Percentiles rank a stretch among this genome's conserved stretches.
phyloP scores from a whole-genome alignment of 1,139 yeast genomes.

The Geotrichum carabidarum region DNA sequence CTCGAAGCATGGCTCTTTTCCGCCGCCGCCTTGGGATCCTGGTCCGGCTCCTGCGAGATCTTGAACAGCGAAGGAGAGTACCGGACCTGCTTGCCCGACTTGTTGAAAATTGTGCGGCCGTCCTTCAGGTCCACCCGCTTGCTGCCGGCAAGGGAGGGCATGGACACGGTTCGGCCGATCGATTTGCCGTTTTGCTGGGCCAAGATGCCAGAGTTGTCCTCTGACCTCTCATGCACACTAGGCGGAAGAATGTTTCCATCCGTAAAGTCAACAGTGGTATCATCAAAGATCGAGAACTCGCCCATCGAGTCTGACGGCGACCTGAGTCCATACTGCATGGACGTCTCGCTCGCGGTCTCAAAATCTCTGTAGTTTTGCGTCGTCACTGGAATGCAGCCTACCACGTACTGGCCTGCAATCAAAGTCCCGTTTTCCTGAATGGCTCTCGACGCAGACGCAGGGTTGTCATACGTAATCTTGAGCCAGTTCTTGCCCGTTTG shows the following conservation, averaged over 20 bases:
- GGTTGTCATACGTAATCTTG: constrained; percentile 72
- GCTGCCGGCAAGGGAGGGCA: constrained; percentile 28
- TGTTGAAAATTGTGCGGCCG: constrained; percentile 30
- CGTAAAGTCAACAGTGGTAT: constrained; percentile 4
- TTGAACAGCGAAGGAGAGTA: constrained; percentile 15
- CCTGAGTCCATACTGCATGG: constrained; percentile 15
- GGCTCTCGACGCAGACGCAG: constrained; percentile 75
- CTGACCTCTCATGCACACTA: neutral
- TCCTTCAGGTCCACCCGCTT: constrained; percentile 30
- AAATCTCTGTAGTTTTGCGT: constrained; percentile 29
- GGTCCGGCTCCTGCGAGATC: constrained; percentile 15
- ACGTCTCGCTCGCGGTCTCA: constrained; percentile 24
- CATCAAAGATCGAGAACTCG: neutral
- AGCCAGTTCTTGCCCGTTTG: constrained; percentile 87
- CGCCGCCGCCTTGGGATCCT: constrained; percentile 3
- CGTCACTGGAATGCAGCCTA: constrained; percentile 72
- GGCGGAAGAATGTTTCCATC: constrained; percentile 8
- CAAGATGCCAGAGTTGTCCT: neutral
- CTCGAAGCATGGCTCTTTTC: neutral
- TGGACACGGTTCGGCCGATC: constrained; percentile 28
- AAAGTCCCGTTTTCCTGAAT: constrained; percentile 73
- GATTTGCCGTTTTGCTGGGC: constrained; percentile 7
- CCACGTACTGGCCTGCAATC: constrained; percentile 56
- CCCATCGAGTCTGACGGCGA: constrained; percentile 8
- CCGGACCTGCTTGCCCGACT: constrained; percentile 20